These are phyloP conservation scores for Starmerella bacillaris DNA, from an alignment of 805 yeast species.

Conservation along the genomic window DNA sequence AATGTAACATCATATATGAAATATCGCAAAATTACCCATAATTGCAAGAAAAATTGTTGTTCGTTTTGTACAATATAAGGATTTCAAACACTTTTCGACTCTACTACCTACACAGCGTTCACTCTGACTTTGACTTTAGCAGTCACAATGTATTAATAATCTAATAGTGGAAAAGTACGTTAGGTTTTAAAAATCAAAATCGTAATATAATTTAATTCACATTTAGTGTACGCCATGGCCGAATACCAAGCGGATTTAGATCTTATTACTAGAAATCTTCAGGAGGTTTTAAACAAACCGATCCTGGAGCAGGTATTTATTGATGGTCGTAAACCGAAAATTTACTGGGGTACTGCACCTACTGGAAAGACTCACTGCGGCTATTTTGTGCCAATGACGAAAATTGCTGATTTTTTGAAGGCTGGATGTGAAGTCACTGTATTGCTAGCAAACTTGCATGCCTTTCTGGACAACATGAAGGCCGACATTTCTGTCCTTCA, in stretches of 20 bases:
- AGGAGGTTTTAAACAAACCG: constrained; percentile 78
- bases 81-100: no score
- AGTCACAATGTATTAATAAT: no score
- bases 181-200: no score
- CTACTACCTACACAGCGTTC: no score
- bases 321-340: constrained; percentile 61
- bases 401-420: constrained; percentile 78
- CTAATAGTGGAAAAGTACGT: no score
- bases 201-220: no score
- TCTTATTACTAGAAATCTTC: constrained; percentile 68
- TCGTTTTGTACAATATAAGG: no score
- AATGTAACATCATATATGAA: no score
- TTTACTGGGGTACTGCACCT: constrained; percentile 99
- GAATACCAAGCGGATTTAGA: constrained; percentile 26
- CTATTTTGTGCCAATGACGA: constrained; percentile 94
- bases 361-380: constrained; percentile 99
- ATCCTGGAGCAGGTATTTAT: constrained; percentile 71
- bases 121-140: no score
- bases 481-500: constrained; percentile 86
- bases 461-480: constrained; percentile 94
- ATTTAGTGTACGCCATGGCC: background rate
- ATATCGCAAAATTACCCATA: no score
- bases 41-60: no score
- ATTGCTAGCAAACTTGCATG: constrained; percentile 86
- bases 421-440: constrained; percentile 95